Base-by-base conservation (phyloP, 83 land plant genomes). In the Picea engelmannii region DNA sequence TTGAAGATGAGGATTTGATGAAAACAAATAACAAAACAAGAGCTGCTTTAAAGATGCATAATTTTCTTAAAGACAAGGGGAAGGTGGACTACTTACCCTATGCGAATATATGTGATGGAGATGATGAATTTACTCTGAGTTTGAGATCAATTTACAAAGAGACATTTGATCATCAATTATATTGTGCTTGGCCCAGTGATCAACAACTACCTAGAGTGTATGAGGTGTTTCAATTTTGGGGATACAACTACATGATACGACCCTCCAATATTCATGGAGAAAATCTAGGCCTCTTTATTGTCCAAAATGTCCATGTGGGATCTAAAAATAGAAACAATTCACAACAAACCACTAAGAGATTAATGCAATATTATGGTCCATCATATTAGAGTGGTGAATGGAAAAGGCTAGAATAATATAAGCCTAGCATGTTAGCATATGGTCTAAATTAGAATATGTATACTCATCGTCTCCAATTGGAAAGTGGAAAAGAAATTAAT, bases 91-190 rank as follows among this genome's bases (percentile, higher is more conserved):
- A 42, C 47, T 1, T 42, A 42, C 47, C 47, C 47, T 42, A 42
- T 42, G 47, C 1, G 47, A 42, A 42, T 42, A 0, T 1, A 42
- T 42, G 47, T 42, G 47, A 42, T 42, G 47, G 47, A 42, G 47
- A 42, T 42, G 47, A 42, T 6, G 7, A 42, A 1, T 42, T 42
- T 3, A 0, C 47, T 6, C 5, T 42, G 0, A 42, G 47, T 42
- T 63, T 63, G 66, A 63, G 66, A n/a, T 63, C 24, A 63, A 63
- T 63, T 63, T 63, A 63, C 66, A 63, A 63, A 63, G 66, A 63
- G 6, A 63, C 24, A 21, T 63, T 63, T 63, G 66, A 63, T 63
- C 25, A 9, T 63, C 5, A 6, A 63, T 18, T 63, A 63, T 63
- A 63, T 63, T 20, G 9, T 23, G 0, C 66, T 63, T 63, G 66